A percentile compares a stretch with the other conserved stretches of the same genome.
These are phyloP conservation scores for Nepenthes alata DNA, from an alignment of 179 eudicot species.

Conservation along the genomic window DNA sequence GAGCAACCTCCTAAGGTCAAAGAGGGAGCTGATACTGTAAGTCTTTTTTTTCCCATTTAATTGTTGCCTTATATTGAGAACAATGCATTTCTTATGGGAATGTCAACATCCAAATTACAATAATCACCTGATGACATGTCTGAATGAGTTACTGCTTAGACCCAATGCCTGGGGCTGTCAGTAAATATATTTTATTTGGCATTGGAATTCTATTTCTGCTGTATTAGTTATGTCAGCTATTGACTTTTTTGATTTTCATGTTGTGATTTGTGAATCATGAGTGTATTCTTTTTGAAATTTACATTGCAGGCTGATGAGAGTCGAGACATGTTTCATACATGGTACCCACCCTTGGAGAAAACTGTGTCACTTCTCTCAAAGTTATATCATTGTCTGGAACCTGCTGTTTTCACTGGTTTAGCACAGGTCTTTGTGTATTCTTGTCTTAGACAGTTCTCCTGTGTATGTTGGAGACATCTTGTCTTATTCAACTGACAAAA, in stretches of 20 bases:
- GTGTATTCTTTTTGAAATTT: neutral
- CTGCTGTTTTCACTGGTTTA: constrained; percentile 86
- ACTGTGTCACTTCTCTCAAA: constrained; percentile 77
- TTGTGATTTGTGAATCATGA: neutral
- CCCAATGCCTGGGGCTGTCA: neutral
- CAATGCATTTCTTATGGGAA: too few species aligned
- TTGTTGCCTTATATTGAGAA: too few species aligned
- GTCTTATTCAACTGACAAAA: constrained; percentile 9
- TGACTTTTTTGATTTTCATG: neutral
- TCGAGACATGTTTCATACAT: constrained; percentile 52
- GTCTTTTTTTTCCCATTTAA: constrained; percentile 13
- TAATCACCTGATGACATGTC: too few species aligned
- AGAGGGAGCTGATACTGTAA: constrained; percentile 54
- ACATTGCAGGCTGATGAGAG: constrained; percentile 51
- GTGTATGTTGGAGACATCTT: constrained; percentile 3
- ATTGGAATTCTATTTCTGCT: neutral
- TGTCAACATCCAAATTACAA: too few species aligned
- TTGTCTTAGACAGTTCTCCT: neutral
- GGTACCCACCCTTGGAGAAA: constrained; percentile 95
- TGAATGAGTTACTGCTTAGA: neutral
- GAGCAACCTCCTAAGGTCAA: constrained; percentile 46
- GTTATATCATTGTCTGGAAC: constrained; percentile 71
- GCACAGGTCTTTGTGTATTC: constrained; percentile 59
- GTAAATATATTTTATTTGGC: neutral
- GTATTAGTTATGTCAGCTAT: neutral